phyloP scores from a whole-genome alignment of 768 basidiomycete species.

The Hydnomerulius pinastri region DNA sequence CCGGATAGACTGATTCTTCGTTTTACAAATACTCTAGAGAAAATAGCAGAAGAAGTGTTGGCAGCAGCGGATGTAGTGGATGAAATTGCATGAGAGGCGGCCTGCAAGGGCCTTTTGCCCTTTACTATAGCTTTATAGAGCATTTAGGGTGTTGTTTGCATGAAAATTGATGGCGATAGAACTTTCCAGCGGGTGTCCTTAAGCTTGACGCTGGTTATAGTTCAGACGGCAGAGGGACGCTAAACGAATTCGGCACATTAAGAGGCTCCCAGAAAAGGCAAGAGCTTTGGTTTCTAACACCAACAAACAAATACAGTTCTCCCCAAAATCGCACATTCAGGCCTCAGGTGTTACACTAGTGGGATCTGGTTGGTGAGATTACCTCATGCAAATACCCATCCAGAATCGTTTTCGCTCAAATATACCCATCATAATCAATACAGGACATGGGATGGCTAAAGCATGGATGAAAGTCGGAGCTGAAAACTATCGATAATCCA shows the following conservation, averaged over 20 bases:
- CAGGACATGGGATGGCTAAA: too few relatives aligned
- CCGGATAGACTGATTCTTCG: constrained; percentile 32
- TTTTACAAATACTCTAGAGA: constrained; percentile 34
- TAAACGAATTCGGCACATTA: constrained; percentile 10
- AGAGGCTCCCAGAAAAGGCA: constrained; percentile 12
- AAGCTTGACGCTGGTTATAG: constrained; percentile 1
- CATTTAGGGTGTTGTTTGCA: constrained; percentile 24
- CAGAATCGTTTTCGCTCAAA: too few relatives aligned
- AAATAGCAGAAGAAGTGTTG: constrained; percentile 33
- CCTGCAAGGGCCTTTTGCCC: constrained; percentile 56
- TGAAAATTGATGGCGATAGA: constrained; percentile 13
- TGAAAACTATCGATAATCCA: not conserved
- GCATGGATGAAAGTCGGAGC: too few relatives aligned
- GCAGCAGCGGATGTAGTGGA: constrained; percentile 31
- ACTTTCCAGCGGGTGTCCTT: constrained; percentile 6
- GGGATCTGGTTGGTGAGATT: too few relatives aligned
- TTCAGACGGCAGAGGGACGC: too few relatives aligned
- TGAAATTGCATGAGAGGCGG: constrained; percentile 44
- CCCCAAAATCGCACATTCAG: too few relatives aligned
- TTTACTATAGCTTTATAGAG: constrained; percentile 36
- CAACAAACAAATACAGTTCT: constrained; percentile 18
- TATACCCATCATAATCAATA: too few relatives aligned
- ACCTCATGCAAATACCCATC: too few relatives aligned
- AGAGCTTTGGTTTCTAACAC: constrained; percentile 26
- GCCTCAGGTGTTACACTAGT: too few relatives aligned